phyloP scores from a whole-genome alignment of 768 basidiomycete species.

The Suillus clintonianus region DNA sequence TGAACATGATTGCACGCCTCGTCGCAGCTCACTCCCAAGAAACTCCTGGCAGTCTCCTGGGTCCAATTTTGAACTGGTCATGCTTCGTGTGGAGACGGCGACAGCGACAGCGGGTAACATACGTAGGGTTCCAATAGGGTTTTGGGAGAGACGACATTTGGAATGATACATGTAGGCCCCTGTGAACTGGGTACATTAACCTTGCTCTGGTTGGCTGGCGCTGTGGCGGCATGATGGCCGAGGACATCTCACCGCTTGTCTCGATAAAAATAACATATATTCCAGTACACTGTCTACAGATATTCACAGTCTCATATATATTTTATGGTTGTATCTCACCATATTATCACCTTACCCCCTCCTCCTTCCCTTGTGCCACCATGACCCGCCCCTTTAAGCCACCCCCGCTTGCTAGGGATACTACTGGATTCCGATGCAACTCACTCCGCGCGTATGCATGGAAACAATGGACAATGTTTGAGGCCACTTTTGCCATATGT shows the following conservation, averaged over 20 bases:
- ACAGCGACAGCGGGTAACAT: too few species aligned
- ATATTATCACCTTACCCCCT: not conserved
- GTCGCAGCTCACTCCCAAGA: too few species aligned
- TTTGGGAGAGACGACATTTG: too few species aligned
- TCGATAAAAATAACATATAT: not conserved
- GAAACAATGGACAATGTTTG: conserved; percentile 51
- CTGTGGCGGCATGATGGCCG: not conserved
- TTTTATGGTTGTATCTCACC: not conserved
- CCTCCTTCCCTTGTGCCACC: too few species aligned
- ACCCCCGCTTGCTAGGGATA: not conserved
- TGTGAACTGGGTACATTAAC: too few species aligned
- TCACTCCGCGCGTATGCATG: conserved; percentile 33
- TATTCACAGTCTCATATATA: not conserved
- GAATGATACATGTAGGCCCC: too few species aligned
- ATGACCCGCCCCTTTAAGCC: not conserved
- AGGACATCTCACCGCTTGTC: not conserved
- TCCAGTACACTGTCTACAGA: too few species aligned
- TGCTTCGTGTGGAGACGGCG: not conserved
- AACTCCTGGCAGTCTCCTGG: not conserved
- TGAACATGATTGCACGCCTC: not conserved
- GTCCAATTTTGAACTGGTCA: not conserved
- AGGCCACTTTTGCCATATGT: conserved; percentile 51
- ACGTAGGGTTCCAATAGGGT: too few species aligned
- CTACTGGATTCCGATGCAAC: conserved; percentile 2
- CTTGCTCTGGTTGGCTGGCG: too few species aligned